A percentile compares a stretch with the other conserved stretches of the same genome.
Evolutionary conservation across 495 filamentous ascomycete species (phyloP).

Genomic region (Ascobolus immersus): DNA sequence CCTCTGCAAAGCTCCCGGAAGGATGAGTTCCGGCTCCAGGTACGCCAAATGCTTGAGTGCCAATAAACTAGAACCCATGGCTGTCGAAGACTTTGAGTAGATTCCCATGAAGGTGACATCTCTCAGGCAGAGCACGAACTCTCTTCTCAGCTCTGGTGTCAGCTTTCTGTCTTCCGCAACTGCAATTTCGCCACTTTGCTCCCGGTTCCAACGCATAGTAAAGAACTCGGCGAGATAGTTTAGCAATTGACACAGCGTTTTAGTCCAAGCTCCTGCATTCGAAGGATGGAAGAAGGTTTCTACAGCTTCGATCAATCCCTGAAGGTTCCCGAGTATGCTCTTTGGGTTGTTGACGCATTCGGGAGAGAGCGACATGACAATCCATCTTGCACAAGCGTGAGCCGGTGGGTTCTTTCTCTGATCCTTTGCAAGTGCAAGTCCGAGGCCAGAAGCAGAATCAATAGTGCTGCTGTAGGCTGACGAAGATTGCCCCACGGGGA

Average conservation of each 20-base stretch:
- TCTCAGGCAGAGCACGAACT: slow-evolving; percentile 72
- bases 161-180: slow-evolving; percentile 54
- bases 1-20: slow-evolving; percentile 78
- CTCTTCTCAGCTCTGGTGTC: slow-evolving; percentile 50
- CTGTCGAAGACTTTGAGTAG: slow-evolving; percentile 75
- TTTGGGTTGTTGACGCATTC: slow-evolving; percentile 48
- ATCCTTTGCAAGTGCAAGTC: slow-evolving; percentile 67
- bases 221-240: slow-evolving; percentile 92
- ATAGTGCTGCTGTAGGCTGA: slow-evolving; percentile 67
- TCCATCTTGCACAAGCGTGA: slow-evolving; percentile 85
- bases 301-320: slow-evolving; percentile 81
- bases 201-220: slow-evolving; percentile 90
- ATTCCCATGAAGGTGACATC: slow-evolving; percentile 98
- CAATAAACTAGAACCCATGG: slow-evolving; percentile 73
- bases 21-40: slow-evolving; percentile 72
- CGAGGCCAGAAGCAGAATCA: slow-evolving; percentile 60
- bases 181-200: slow-evolving; percentile 74
- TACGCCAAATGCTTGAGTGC: slow-evolving; percentile 72
- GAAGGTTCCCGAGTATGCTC: slow-evolving; percentile 61
- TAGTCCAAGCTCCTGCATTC: slow-evolving; percentile 82
- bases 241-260: slow-evolving; percentile 64
- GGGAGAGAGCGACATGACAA: slow-evolving; percentile 80
- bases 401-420: slow-evolving; percentile 73
- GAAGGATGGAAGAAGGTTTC: slow-evolving; percentile 99
- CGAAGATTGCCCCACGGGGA: slow-evolving; percentile 85